Conservation (phyloP, 2,329 filamentous ascomycete species). For the Stemphylium lycopersici region DNA sequence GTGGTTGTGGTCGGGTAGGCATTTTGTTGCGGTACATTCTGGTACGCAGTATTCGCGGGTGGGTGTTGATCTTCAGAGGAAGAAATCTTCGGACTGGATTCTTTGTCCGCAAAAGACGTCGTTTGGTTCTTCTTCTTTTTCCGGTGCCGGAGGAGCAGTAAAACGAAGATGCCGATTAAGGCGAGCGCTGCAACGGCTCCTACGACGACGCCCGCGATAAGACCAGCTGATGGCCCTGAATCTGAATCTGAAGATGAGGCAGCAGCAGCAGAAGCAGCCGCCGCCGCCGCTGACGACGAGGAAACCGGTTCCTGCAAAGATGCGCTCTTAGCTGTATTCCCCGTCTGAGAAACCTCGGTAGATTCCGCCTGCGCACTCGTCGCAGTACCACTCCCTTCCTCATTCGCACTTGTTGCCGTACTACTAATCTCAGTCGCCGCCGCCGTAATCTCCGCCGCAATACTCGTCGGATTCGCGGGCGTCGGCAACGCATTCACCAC, state of each 20-base stretch:
- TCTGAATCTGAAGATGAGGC: conserved; percentile 2
- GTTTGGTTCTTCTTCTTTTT: conserved; percentile 7
- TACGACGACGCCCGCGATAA: conserved; percentile 20
- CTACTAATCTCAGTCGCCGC: neutral
- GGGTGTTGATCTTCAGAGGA: neutral
- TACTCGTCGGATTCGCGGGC: conserved; percentile 1
- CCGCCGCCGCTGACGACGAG: conserved; percentile 1
- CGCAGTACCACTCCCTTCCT: neutral
- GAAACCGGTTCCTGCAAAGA: neutral
- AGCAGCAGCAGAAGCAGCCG: neutral
- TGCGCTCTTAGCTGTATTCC: neutral
- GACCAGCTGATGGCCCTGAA: conserved; percentile 7
- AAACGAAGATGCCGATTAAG: conserved; percentile 16
- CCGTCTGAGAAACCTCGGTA: neutral
- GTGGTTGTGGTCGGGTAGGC: neutral
- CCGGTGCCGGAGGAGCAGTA: conserved; percentile 16
- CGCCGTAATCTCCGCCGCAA: neutral
- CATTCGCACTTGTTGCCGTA: neutral
- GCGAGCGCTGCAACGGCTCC: conserved; percentile 16
- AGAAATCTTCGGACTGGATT: neutral
- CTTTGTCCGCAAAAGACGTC: neutral
- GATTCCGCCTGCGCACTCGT: neutral
- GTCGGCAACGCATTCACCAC: conserved; percentile 3
- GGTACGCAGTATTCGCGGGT: neutral
- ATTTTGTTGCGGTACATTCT: neutral